These are phyloP conservation scores for Mycena amicta DNA, from an alignment of 768 basidiomycete species.

Conservation along the genomic window DNA sequence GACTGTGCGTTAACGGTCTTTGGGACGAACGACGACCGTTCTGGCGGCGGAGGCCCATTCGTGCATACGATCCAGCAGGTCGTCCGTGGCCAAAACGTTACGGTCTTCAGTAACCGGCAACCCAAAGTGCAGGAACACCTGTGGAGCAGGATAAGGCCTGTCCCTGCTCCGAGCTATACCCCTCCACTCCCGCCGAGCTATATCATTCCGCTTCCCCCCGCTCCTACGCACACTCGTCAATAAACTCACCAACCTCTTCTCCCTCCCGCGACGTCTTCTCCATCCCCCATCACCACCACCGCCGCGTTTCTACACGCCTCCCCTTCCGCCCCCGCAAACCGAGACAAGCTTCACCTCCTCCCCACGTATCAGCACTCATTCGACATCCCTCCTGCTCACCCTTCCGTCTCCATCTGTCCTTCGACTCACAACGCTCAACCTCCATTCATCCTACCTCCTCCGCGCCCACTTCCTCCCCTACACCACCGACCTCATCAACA, in stretches of 20 bases:
- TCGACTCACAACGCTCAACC: neutral
- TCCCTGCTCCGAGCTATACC: neutral
- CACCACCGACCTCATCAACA: constrained; percentile 10
- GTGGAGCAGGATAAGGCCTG: neutral
- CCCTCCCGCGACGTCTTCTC: neutral
- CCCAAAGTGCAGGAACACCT: neutral
- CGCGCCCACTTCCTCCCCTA: constrained; percentile 7
- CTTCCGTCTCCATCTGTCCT: neutral
- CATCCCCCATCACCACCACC: neutral
- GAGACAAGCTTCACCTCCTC: neutral
- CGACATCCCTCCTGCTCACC: neutral
- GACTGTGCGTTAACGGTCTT: neutral
- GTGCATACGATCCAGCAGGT: neutral
- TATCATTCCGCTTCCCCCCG: neutral
- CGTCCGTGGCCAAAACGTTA: neutral
- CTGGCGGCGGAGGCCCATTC: neutral
- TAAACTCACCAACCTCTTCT: neutral
- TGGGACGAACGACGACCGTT: neutral
- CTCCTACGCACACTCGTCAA: neutral
- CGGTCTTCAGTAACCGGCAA: neutral
- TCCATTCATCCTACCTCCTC: constrained; percentile 13
- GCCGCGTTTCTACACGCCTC: neutral
- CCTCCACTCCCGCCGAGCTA: too few relatives aligned
- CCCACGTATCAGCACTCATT: neutral
- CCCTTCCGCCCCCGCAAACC: neutral